Conservation (phyloP, 2,329 filamentous ascomycete genomes). For the Phaeomoniella chlamydospora region DNA sequence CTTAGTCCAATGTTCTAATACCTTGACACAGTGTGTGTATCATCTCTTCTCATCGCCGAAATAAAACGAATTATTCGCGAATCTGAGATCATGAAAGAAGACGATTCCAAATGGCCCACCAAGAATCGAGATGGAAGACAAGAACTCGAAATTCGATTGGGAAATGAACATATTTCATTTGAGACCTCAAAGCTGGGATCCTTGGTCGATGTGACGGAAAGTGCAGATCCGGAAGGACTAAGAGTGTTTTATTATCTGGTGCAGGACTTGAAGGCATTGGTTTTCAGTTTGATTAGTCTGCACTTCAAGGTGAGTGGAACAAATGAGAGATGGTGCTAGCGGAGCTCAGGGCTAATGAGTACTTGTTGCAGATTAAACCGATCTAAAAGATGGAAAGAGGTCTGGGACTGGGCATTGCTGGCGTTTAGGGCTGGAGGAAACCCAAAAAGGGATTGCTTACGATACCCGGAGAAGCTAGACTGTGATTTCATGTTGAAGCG, state of each 20-base stretch:
- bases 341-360: slow-evolving; percentile 1
- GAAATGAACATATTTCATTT: slow-evolving; percentile 93
- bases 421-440: not conserved
- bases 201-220: slow-evolving; percentile 90
- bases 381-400: too few relatives aligned
- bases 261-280: slow-evolving; percentile 88
- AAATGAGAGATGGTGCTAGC: slow-evolving; percentile 3
- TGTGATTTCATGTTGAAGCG: too few relatives aligned
- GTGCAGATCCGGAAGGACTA: slow-evolving; percentile 85
- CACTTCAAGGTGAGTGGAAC: slow-evolving; percentile 67
- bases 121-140: slow-evolving; percentile 99
- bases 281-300: slow-evolving; percentile 89
- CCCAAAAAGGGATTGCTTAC: too few relatives aligned
- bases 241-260: slow-evolving; percentile 98
- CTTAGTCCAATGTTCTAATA: too few relatives aligned
- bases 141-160: slow-evolving; percentile 86
- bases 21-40: slow-evolving; percentile 69
- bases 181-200: slow-evolving; percentile 99
- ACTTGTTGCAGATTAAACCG: slow-evolving; percentile 31
- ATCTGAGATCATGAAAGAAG: slow-evolving; percentile 97
- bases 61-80: slow-evolving; percentile 96
- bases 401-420: too few relatives aligned
- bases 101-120: slow-evolving; percentile 95
- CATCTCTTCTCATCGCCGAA: slow-evolving; percentile 75
- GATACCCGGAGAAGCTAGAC: too few relatives aligned